These are phyloP conservation scores for Euphorbia peplus DNA, from an alignment of 345 rosid genomes.

Conservation along the genomic window DNA sequence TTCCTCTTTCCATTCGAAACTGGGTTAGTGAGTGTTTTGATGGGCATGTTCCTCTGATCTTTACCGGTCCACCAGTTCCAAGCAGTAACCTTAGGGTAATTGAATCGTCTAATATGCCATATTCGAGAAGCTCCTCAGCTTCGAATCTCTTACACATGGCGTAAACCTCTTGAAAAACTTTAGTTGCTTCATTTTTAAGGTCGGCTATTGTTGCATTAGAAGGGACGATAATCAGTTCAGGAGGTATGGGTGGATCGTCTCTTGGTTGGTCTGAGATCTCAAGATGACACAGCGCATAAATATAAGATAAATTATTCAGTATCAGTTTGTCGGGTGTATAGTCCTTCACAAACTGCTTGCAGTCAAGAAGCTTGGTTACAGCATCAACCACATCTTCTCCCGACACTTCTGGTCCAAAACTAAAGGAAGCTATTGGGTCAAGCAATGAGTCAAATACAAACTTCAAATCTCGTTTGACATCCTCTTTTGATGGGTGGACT, in stretches of 20 bases:
- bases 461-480: conserved; percentile 46
- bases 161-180: conserved; percentile 61
- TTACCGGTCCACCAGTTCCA: conserved; percentile 41
- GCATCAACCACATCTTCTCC: conserved; percentile 38
- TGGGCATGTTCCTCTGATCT: conserved; percentile 45
- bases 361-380: conserved; percentile 60
- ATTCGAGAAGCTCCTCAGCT: conserved; percentile 46
- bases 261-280: conserved; percentile 49
- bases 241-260: conserved; percentile 49
- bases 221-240: conserved; percentile 53
- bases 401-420: conserved; percentile 33
- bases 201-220: conserved; percentile 48
- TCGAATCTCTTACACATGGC: conserved; percentile 61
- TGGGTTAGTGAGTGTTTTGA: conserved; percentile 45
- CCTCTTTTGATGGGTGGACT: conserved; percentile 41
- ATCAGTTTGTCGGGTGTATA: conserved; percentile 22
- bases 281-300: conserved; percentile 43
- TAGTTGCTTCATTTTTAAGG: conserved; percentile 51
- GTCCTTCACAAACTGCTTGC: conserved; percentile 71
- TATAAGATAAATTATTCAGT: conserved; percentile 24
- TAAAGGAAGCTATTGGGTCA: conserved; percentile 39
- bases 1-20: conserved; percentile 63
- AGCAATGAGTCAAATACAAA: conserved; percentile 51
- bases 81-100: conserved; percentile 46
- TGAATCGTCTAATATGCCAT: conserved; percentile 43